Base-by-base conservation (phyloP, 164 flowering plant genomes). In the Stephania cephalantha region DNA sequence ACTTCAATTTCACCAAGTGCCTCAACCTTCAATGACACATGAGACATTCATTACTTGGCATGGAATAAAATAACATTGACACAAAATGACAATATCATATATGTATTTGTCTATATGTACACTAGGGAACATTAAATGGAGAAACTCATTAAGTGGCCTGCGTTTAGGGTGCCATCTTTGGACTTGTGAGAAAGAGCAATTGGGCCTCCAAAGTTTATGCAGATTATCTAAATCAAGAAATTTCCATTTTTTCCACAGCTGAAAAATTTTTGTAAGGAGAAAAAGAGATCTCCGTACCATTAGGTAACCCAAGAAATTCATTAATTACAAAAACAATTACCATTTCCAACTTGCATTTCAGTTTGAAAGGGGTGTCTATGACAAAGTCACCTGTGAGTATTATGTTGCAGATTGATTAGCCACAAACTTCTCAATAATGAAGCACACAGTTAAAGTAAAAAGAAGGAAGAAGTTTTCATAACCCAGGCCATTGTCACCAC, bases 1-100 rank as follows among this genome's bases (percentile, higher is more conserved):
- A 93, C 83, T 84, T 91, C 97, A 83, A 95, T 95, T 81, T 95
- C 95, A 61, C 87, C 89, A 4, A 93, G 84, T 64, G 97, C 97
- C 85, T 95, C 95, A 84, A 95, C 97, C 98, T 94, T 76, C 78
- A 81, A 69, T 70, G 63, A 61, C 20, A 31, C 46, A 78, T 29
- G 58, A 50, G 67, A 7, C 3, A 68, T 25, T 3, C 29, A 68
- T 9, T 61, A 45, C 11, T 45, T 68, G 42, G 42, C 42, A 35
- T 10, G 48, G 20, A 69, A 61, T 50, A n/a, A 2, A 13, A 73
- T 25, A n/a, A 45, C 68, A 48, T 18, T 22, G 15, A n/a, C 15
- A 15, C 18, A 18, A 42, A n/a, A 46, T 25, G 25, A 25, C 25
- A 25, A 25, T 17, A 18, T 12, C 55, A 22, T 7, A 17, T 58